phyloP scores from a whole-genome alignment of 345 rosid genomes.

The Bruguiera parviflora region DNA sequence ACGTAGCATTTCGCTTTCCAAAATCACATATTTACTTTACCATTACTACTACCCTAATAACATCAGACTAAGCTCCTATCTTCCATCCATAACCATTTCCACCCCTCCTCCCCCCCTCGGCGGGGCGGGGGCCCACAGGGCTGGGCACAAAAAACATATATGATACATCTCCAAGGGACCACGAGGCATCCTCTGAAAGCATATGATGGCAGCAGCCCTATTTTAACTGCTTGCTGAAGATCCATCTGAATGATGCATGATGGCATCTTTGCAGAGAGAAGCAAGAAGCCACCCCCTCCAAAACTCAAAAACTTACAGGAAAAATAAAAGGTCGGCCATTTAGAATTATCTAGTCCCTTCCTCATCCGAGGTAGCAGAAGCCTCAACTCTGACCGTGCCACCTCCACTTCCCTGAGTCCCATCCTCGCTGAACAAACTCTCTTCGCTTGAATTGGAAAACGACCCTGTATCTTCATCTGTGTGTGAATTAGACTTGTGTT shows the following conservation, averaged over 20 bases:
- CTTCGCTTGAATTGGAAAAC: constrained; percentile 66
- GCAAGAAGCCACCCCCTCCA: neutral
- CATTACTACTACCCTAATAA: too few species aligned
- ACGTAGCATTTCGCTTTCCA: too few species aligned
- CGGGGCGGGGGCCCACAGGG: too few species aligned
- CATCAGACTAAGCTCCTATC: too few species aligned
- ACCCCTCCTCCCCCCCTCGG: too few species aligned
- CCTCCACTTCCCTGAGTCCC: constrained; percentile 42
- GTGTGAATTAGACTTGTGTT: constrained; percentile 42
- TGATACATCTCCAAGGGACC: too few species aligned
- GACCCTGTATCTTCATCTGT: constrained; percentile 51
- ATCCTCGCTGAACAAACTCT: constrained; percentile 71
- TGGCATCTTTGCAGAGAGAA: too few species aligned
- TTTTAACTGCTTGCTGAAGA: too few species aligned
- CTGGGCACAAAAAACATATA: too few species aligned
- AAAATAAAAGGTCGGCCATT: neutral
- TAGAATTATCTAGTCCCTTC: constrained; percentile 28
- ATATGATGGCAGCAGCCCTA: neutral
- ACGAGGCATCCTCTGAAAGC: neutral
- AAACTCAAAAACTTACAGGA: neutral
- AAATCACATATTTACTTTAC: too few species aligned
- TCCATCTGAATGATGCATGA: too few species aligned
- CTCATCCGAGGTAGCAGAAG: constrained; percentile 62
- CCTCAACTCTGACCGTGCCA: constrained; percentile 39
- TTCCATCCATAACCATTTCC: too few species aligned